A percentile compares a stretch with the other conserved stretches of the same genome.
These are phyloP conservation scores for Botrytis byssoidea DNA, from an alignment of 2,329 filamentous ascomycete genomes.

Conservation along the genomic window DNA sequence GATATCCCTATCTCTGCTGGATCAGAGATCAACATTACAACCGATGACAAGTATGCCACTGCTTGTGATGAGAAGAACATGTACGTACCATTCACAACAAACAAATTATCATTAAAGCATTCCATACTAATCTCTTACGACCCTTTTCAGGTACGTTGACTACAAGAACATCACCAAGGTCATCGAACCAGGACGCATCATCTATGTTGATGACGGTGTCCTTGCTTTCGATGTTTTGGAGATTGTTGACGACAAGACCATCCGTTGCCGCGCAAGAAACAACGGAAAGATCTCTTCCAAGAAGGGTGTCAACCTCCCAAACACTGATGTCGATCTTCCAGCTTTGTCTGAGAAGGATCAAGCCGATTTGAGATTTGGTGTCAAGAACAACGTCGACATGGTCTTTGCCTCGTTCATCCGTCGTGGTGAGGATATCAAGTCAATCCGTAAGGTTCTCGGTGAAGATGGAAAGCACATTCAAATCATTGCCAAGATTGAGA, in stretches of 20 bases:
- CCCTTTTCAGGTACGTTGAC: constrained; percentile 74
- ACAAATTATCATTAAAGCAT: background rate
- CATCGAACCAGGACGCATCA: constrained; percentile 83
- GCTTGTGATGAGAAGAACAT: constrained; percentile 88
- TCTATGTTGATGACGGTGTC: constrained; percentile 98
- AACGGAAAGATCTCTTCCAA: constrained; percentile 98
- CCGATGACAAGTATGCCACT: constrained; percentile 87
- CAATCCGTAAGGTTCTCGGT: constrained; percentile 89
- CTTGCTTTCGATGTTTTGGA: constrained; percentile 92
- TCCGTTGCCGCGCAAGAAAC: constrained; percentile 86
- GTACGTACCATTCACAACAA: constrained; percentile 51
- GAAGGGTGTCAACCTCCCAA: constrained; percentile 98
- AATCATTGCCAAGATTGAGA: constrained; percentile 99
- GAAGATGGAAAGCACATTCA: constrained; percentile 93
- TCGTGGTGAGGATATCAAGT: constrained; percentile 84
- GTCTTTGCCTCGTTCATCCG: constrained; percentile 98
- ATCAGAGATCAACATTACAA: constrained; percentile 90
- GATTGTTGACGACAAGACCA: constrained; percentile 82
- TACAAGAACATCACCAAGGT: constrained; percentile 99
- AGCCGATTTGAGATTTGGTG: constrained; percentile 87
- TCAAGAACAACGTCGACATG: constrained; percentile 99
- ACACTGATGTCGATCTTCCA: constrained; percentile 97
- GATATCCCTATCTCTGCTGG: constrained; percentile 82
- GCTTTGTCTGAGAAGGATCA: constrained; percentile 98
- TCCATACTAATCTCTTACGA: constrained; percentile 3